Evolutionary conservation across 1,284 basidiomycete genomes (phyloP), one percentile per base, ranked within the genome.

Genomic region (Agaricales sp.): DNA sequence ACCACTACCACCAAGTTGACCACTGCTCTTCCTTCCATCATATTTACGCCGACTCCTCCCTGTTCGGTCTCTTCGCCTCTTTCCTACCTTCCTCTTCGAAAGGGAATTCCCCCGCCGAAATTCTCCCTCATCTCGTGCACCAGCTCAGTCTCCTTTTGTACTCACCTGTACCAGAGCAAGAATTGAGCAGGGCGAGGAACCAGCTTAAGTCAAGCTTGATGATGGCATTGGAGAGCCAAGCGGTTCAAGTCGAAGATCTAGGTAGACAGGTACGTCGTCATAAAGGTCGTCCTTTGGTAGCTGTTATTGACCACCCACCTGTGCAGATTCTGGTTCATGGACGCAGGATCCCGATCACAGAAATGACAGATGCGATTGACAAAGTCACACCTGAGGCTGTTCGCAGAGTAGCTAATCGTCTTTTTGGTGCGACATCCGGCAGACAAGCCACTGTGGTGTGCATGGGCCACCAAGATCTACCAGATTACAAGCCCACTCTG

Each of bases 11-110:
- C 53, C 85, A 92, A 59, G 81, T 99, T 61, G 95, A 99, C 67
- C 91, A 93, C 65, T 97, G 94, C 65, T 86, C 91, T n/a, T 88
- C 92, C 22, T 97, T 97, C 82, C 92, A 98, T 65, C 94, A 98
- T 67, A 95, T 95, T 61, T 99, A 98, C 68, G 83, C 85, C 51
- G 94, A 98, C 67, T 89, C 89, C 0, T 92, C 92, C 1, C 74
- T 99, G 11, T 98, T 98, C 62, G 96, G 95, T 16, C 77, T 99
- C 49, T 88, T 91, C 56, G 91, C 91, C 4, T 83, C 87, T n/a
- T 92, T 95, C 62, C 72, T 91, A 24, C 93, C 90, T 52, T 70
- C 74, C 25, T 74, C 78, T 12, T 67, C 68, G 21, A 69, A 74
- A 45, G 79, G 82, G 38, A 84, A 79, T 60, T 77, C 76, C 1